Evolutionary conservation across 805 yeast genomes (phyloP).

Genomic region (Komagataella pseudopastoris): DNA sequence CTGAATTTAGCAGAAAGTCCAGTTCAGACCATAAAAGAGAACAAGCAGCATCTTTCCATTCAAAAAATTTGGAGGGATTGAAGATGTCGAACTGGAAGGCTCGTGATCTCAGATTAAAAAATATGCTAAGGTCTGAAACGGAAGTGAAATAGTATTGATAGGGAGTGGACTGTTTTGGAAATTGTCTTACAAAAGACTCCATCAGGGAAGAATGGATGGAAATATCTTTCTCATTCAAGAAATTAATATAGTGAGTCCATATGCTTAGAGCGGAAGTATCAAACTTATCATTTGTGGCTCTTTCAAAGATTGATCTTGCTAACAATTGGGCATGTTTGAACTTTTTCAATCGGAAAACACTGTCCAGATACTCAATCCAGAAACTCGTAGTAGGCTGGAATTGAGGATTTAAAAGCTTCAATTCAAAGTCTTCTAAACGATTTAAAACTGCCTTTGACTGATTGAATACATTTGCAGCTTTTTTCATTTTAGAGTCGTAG

Average conservation of each 20-base stretch:
- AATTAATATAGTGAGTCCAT: slow-evolving; percentile 17
- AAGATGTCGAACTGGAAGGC: not conserved
- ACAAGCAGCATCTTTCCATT: not conserved
- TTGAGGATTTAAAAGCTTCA: slow-evolving; percentile 4
- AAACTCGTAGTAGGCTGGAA: slow-evolving; percentile 6
- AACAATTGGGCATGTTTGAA: slow-evolving; percentile 4
- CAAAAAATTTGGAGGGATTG: not conserved
- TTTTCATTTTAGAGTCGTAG: slow-evolving; percentile 23
- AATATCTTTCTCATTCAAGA: slow-evolving; percentile 6
- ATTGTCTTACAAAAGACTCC: not conserved
- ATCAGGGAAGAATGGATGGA: slow-evolving; percentile 1
- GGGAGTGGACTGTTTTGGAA: slow-evolving; percentile 1
- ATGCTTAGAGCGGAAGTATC: slow-evolving; percentile 8
- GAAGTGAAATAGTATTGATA: not conserved
- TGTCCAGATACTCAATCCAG: slow-evolving; percentile 8
- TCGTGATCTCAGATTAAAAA: not conserved
- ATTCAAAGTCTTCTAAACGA: slow-evolving; percentile 23
- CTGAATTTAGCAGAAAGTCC: not conserved
- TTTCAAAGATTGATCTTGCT: slow-evolving; percentile 14
- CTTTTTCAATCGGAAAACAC: slow-evolving; percentile 4
- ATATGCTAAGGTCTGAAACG: not conserved
- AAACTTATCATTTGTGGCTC: slow-evolving; percentile 11
- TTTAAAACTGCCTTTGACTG: slow-evolving; percentile 16
- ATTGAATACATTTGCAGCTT: slow-evolving; percentile 19
- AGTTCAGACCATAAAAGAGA: not conserved